phyloP scores from a whole-genome alignment of 2,329 filamentous ascomycete genomes.

The Ascosphaera aggregata region DNA sequence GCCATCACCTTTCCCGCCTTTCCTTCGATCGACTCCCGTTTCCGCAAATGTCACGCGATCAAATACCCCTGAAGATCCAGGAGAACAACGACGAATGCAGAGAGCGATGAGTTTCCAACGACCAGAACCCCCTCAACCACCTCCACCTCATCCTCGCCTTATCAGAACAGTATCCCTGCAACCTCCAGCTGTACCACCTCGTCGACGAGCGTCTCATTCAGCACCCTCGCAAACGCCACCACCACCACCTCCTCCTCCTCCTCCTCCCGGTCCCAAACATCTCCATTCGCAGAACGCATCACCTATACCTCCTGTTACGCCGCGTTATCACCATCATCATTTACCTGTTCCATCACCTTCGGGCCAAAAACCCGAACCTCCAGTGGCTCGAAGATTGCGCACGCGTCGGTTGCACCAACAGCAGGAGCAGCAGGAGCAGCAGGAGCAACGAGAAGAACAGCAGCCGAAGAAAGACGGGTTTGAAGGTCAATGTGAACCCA shows the following conservation, averaged over 20 bases:
- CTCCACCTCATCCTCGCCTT: background rate
- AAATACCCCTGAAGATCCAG: background rate
- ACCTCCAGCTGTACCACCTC: constrained; percentile 19
- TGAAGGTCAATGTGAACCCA: background rate
- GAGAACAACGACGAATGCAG: background rate
- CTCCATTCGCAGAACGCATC: constrained; percentile 1
- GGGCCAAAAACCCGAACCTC: constrained; percentile 14
- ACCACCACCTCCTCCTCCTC: constrained; percentile 5
- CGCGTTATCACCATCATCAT: constrained; percentile 7
- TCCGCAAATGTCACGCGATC: background rate
- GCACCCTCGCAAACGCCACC: constrained; percentile 6
- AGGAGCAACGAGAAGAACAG: constrained; percentile 3
- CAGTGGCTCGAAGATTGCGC: constrained; percentile 19
- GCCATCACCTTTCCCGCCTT: constrained; percentile 8
- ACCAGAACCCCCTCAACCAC: background rate
- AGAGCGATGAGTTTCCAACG: background rate
- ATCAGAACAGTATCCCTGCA: constrained; percentile 9
- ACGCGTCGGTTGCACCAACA: constrained; percentile 10
- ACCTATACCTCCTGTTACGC: background rate
- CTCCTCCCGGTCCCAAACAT: constrained; percentile 3
- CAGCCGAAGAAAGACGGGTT: constrained; percentile 5
- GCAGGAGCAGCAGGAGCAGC: constrained; percentile 8
- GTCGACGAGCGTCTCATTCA: constrained; percentile 15
- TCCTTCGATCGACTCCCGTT: constrained; percentile 5
- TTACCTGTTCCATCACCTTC: background rate